Conservation (phyloP, 495 filamentous ascomycete genomes). For the Xylaria venustula region DNA sequence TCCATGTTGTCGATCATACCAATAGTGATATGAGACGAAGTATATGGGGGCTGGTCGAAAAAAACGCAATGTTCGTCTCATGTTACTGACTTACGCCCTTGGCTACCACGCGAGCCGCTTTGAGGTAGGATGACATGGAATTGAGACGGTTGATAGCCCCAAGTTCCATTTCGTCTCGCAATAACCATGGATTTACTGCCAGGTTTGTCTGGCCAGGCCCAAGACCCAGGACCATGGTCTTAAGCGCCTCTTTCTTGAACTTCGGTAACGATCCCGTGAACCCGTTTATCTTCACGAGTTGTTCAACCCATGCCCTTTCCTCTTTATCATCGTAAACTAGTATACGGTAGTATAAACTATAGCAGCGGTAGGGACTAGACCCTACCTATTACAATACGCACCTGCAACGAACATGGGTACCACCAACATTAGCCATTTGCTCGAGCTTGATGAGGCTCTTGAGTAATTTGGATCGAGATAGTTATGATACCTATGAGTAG, state of each 20-base stretch:
- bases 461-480: neutral
- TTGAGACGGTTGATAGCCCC: neutral
- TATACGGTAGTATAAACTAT: neutral
- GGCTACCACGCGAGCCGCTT: neutral
- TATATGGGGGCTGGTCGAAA: conserved; percentile 12
- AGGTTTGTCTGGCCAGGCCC: neutral
- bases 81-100: conserved; percentile 1
- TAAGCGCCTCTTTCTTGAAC: neutral
- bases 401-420: neutral
- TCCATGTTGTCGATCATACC: conserved; percentile 32
- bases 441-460: neutral
- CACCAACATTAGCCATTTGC: neutral
- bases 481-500: neutral
- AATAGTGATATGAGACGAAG: conserved; percentile 22
- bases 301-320: neutral
- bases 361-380: neutral
- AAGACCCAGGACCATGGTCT: neutral
- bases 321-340: neutral
- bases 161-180: neutral
- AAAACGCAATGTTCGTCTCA: conserved; percentile 20
- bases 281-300: neutral
- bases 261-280: conserved; percentile 1
- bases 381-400: neutral
- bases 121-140: neutral
- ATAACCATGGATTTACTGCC: conserved; percentile 8